Evolutionary conservation across 257 asterid genomes (phyloP), one percentile per base, ranked within the genome.

Genomic region (Jacaranda mimosifolia): DNA sequence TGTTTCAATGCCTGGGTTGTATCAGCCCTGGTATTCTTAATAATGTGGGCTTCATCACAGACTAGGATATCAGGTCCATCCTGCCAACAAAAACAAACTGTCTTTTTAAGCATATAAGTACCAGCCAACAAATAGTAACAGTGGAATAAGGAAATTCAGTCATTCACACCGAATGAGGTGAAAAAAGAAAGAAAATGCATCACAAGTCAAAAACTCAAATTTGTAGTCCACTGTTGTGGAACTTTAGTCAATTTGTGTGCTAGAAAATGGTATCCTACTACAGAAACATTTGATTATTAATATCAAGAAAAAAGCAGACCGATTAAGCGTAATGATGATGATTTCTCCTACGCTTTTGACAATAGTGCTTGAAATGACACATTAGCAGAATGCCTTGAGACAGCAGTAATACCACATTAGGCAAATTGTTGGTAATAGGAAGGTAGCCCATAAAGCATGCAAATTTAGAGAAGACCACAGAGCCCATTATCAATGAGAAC

Each of bases 1-100:
- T 89, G 97, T 87, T 95, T 95, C 89, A 95, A 77, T 60, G 99
- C 94, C 83, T 93, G 97, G 76, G 99, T 95, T 72, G 94, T 89
- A 79, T 93, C 98, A 84, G 99, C 98, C 83, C 85, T 88, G 49
- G 97, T 93, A 83, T 95, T 95, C 90, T 95, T 95, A 87, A 95
- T 95, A 73, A 91, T 95, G 88, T 95, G 98, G 49, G 98, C 99
- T 86, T 93, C 98, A 69, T 95, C 99, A 74, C 99, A 95, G 63
- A 95, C 92, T 60, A 95, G 97, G 76, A 95, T 92, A 87, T 95
- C 98, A 17, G 98, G 99, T 84, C 97, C 98, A 39, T 89, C 94
- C 99, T 95, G 87, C 66, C 75, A 84, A 74, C 40, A 70, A 59
- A 26, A 63, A 67, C 73, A 74, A 12, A 72, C 19, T 64, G 38